Percentiles rank a stretch among this genome's conserved stretches.
Evolutionary conservation across 495 filamentous ascomycete species (phyloP).

Genomic region (Hypoxylon rickii): DNA sequence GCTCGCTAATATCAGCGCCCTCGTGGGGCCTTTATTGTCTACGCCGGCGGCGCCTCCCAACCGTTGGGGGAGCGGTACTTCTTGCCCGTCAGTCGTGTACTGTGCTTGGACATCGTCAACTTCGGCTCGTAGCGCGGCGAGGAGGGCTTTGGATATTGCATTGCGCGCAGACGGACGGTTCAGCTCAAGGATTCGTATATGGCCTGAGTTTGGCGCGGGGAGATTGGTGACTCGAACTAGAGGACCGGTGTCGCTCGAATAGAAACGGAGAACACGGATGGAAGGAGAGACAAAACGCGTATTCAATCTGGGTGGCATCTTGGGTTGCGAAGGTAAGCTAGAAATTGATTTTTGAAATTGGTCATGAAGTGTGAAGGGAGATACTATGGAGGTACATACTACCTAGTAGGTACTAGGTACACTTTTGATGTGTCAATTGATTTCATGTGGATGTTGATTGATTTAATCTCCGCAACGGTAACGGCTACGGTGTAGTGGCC

Average conservation of each 20-base stretch:
- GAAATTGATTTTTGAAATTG: too few relatives aligned
- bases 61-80: constrained; percentile 39
- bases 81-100: constrained; percentile 57
- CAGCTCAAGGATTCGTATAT: constrained; percentile 85
- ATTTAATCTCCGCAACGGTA: too few relatives aligned
- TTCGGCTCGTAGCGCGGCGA: constrained; percentile 70
- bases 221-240: constrained; percentile 72
- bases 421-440: too few relatives aligned
- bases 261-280: constrained; percentile 32
- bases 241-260: constrained; percentile 48
- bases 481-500: too few relatives aligned
- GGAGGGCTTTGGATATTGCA: constrained; percentile 79
- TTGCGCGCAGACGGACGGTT: constrained; percentile 85
- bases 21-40: constrained; percentile 58
- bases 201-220: constrained; percentile 78
- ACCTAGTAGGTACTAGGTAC: too few relatives aligned
- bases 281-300: constrained; percentile 18
- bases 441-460: too few relatives aligned
- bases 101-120: constrained; percentile 71
- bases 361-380: too few relatives aligned
- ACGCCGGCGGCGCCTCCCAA: constrained; percentile 48
- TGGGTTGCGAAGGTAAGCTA: too few relatives aligned
- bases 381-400: too few relatives aligned
- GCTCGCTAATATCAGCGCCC: constrained; percentile 78
- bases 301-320: constrained; percentile 29